These are phyloP conservation scores for Dactylonectria estremocensis DNA, from an alignment of 2,329 filamentous ascomycete species.

Conservation along the genomic window DNA sequence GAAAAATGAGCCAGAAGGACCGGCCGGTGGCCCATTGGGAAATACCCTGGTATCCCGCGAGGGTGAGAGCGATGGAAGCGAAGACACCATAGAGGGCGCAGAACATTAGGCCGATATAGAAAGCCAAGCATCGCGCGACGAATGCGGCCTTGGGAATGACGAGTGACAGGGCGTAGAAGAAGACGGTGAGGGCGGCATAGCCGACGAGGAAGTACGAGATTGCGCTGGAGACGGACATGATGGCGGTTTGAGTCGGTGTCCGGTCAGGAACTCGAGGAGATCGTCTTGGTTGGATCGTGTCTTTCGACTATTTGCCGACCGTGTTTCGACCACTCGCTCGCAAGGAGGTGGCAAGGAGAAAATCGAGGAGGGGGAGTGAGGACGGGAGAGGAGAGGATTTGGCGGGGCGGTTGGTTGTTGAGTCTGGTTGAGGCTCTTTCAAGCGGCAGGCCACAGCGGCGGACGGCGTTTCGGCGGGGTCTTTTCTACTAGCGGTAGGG, in stretches of 20 bases:
- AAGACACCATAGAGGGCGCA: conserved; percentile 82
- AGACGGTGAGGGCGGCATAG: conserved; percentile 66
- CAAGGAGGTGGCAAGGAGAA: neutral
- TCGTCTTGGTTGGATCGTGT: neutral
- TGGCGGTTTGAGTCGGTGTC: conserved; percentile 25
- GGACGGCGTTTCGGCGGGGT: conserved; percentile 30
- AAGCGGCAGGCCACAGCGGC: conserved; percentile 25
- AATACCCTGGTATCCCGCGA: conserved; percentile 80
- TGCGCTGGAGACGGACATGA: conserved; percentile 58
- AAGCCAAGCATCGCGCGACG: conserved; percentile 77
- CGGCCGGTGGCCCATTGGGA: conserved; percentile 89
- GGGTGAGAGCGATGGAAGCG: conserved; percentile 79
- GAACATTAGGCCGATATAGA: conserved; percentile 74
- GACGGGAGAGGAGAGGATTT: conserved; percentile 15
- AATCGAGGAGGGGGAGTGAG: neutral
- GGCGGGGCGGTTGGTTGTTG: conserved; percentile 32
- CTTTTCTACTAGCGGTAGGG: conserved; percentile 22
- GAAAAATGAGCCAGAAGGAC: conserved; percentile 86
- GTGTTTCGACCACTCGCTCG: neutral
- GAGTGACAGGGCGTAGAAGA: conserved; percentile 75
- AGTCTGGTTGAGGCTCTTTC: conserved; percentile 30
- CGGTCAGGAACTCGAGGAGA: neutral
- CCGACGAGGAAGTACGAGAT: conserved; percentile 64
- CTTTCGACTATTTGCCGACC: conserved; percentile 9
- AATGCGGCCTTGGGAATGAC: conserved; percentile 74